A percentile compares a stretch with the other conserved stretches of the same genome.
Evolutionary conservation across 2,329 filamentous ascomycete species (phyloP).

Genomic region (Dactylonectria estremocensis): DNA sequence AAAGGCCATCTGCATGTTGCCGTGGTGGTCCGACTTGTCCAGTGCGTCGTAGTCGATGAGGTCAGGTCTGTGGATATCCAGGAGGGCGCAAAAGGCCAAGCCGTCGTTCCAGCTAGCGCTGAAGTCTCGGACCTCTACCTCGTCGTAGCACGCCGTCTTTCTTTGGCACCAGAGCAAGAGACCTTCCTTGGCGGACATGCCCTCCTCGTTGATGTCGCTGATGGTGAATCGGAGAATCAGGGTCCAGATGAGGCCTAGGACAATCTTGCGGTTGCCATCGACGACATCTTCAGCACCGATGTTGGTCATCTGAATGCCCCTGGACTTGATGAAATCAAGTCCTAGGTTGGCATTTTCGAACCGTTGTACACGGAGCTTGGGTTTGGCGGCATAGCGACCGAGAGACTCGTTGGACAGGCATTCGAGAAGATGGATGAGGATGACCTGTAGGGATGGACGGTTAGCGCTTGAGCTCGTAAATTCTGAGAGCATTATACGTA

Average conservation of each 20-base stretch:
- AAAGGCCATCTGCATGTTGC: conserved; percentile 98
- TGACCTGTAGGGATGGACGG: conserved; percentile 71
- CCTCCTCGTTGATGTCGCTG: conserved; percentile 98
- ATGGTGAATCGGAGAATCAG: conserved; percentile 98
- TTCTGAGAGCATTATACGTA: conserved; percentile 65
- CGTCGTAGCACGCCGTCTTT: conserved; percentile 98
- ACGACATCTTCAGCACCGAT: conserved; percentile 99
- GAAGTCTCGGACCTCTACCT: conserved; percentile 96
- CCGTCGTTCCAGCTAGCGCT: conserved; percentile 98
- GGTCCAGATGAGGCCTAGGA: conserved; percentile 97
- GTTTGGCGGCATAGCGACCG: conserved; percentile 95
- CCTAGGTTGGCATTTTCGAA: conserved; percentile 99
- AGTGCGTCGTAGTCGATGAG: conserved; percentile 96
- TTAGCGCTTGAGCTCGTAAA: conserved; percentile 35
- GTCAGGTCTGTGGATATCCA: conserved; percentile 97
- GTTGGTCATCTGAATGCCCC: conserved; percentile 97
- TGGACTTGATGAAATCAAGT: conserved; percentile 91
- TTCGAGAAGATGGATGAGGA: conserved; percentile 97
- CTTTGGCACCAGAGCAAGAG: conserved; percentile 96
- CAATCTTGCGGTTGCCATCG: conserved; percentile 97
- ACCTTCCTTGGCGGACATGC: conserved; percentile 97
- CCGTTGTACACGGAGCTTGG: conserved; percentile 94
- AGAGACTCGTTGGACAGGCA: conserved; percentile 95
- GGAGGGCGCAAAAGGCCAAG: conserved; percentile 92
- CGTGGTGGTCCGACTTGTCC: conserved; percentile 93